Conservation (phyloP, 1,284 basidiomycete species). For the Heliocybe sulcata region DNA sequence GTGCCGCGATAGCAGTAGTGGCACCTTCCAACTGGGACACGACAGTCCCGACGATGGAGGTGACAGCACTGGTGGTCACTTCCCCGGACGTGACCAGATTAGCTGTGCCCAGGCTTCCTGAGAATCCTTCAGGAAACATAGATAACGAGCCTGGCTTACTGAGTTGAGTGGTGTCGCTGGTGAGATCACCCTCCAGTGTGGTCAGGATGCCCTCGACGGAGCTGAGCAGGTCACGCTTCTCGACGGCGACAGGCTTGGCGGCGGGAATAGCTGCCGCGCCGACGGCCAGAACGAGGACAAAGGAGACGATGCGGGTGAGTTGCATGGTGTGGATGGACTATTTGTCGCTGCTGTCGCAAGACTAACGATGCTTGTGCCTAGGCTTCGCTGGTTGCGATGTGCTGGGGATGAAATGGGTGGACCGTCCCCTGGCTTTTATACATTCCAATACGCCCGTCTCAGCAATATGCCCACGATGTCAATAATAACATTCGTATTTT, state of each 20-base stretch:
- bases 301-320: background rate
- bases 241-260: no score
- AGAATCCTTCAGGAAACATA: background rate
- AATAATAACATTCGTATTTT: no score
- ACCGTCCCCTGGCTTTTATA: no score
- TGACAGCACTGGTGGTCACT: background rate
- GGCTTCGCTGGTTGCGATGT: no score
- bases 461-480: no score
- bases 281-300: background rate
- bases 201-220: background rate
- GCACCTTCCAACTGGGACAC: background rate
- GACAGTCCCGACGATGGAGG: background rate
- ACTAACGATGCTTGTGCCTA: no score
- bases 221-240: background rate
- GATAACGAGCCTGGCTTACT: background rate
- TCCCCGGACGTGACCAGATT: background rate
- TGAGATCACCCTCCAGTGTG: background rate
- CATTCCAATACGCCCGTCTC: no score
- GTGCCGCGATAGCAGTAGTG: background rate
- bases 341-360: no score
- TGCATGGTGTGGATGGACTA: no score
- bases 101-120: no score
- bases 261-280: background rate
- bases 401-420: no score
- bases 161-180: background rate